These are phyloP conservation scores for Phytophthora ramorum DNA, from an alignment of 352 stramenopile species.

Conservation along the genomic window DNA sequence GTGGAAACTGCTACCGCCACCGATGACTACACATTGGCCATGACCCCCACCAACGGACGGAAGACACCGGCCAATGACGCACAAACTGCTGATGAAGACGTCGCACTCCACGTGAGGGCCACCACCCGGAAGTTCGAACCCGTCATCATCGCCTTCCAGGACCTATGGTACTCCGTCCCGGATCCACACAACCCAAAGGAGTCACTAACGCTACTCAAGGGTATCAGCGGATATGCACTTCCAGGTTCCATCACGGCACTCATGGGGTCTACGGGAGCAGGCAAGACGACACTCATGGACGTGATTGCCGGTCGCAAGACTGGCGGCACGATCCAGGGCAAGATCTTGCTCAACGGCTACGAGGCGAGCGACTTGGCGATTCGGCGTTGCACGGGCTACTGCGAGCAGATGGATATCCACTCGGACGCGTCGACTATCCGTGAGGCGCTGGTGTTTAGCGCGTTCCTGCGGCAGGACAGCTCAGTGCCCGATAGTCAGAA, in stretches of 20 bases:
- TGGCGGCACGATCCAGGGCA: constrained; percentile 67
- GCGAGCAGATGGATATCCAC: constrained; percentile 87
- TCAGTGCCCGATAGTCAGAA: constrained; percentile 39
- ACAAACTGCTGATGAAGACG: constrained; percentile 1
- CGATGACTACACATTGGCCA: constrained; percentile 22
- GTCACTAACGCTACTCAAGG: constrained; percentile 71
- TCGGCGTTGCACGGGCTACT: constrained; percentile 42
- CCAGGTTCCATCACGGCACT: constrained; percentile 59
- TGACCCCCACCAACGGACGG: constrained; percentile 14
- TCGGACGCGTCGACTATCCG: constrained; percentile 83
- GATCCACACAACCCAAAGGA: constrained; percentile 40
- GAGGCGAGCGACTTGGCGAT: constrained; percentile 41
- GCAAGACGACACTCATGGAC: constrained; percentile 94
- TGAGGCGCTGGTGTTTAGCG: constrained; percentile 90
- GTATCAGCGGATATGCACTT: constrained; percentile 46
- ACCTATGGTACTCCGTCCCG: too few species aligned
- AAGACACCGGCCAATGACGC: constrained; percentile 1
- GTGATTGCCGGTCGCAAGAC: constrained; percentile 93
- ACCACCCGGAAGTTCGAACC: constrained; percentile 20
- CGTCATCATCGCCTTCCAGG: constrained; percentile 41
- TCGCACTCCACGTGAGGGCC: constrained; percentile 9
- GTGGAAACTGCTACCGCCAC: not conserved
- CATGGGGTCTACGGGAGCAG: constrained; percentile 65
- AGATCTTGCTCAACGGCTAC: constrained; percentile 58
- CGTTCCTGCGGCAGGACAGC: constrained; percentile 62